A percentile compares a stretch with the other conserved stretches of the same genome.
Evolutionary conservation across 1,139 yeast genomes (phyloP).

Genomic region (Kazachstania sp.): DNA sequence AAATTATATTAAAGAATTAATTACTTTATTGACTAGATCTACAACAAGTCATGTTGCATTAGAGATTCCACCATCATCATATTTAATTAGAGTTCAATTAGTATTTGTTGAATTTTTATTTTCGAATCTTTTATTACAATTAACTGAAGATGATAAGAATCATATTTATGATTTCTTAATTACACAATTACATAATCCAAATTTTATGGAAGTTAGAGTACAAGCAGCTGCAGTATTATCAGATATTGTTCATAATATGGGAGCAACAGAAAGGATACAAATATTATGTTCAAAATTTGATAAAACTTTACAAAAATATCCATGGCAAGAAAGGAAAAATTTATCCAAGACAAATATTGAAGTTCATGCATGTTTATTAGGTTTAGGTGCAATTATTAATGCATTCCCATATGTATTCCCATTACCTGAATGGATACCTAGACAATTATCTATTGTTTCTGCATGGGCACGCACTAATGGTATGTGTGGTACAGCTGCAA

Average conservation of each 20-base stretch:
- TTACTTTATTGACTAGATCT: constrained; percentile 44
- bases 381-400: constrained; percentile 76
- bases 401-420: constrained; percentile 92
- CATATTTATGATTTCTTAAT: constrained; percentile 47
- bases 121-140: constrained; percentile 57
- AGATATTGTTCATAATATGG: constrained; percentile 69
- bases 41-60: constrained; percentile 3
- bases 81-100: constrained; percentile 61
- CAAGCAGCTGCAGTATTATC: constrained; percentile 69
- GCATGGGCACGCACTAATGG: constrained; percentile 60
- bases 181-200: constrained; percentile 48
- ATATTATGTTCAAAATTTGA: constrained; percentile 36
- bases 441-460: constrained; percentile 59
- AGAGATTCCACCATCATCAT: constrained; percentile 39
- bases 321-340: constrained; percentile 31
- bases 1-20: constrained; percentile 38
- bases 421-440: constrained; percentile 86
- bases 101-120: constrained; percentile 70
- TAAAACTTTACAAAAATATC: constrained; percentile 29
- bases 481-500: constrained; percentile 75
- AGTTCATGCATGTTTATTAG: constrained; percentile 82
- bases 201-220: constrained; percentile 64
- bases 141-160: constrained; percentile 43
- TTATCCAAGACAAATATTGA: constrained; percentile 39
- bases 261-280: constrained; percentile 19